Evolutionary conservation across 2,329 filamentous ascomycete species (phyloP), one percentile per base, ranked within the genome.

Genomic region (Hirsutella thompsonii): DNA sequence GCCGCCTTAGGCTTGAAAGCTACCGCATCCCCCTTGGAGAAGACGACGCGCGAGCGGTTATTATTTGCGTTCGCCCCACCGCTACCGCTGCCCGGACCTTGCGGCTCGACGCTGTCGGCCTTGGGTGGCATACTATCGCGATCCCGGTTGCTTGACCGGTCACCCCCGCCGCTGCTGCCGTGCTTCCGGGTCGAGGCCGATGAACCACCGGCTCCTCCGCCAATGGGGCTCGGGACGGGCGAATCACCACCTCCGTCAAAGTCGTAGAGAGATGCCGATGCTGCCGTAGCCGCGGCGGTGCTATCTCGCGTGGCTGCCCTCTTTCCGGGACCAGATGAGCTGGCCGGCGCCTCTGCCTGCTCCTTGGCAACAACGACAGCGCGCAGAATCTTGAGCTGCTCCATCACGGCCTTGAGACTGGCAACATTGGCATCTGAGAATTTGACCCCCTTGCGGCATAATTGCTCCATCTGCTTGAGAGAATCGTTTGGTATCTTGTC

Each of bases 11-110:
- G 72, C 50, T 76, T 77, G 60, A 81, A 82, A 0, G 77, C 78
- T 5, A 82, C 78, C 44, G 79, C 72, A 46, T 80, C 76, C n/a
- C 72, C 72, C 47, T 74, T 73, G 43, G 66, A 62, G 48, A 80
- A 81, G 13, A 68, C 62, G 21, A 79, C 65, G 54, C 76, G 77
- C 43, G 70, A 66, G 44, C 55, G 63, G 47, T 50, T 55, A 46
- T 55, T 62, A 46, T 50, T 55, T 45, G 46, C 52, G 4, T 47
- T 26, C 23, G 23, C 46, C 20, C 43, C 51, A 8, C 47, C 42
- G 2, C 26, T 39, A 8, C 47, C 42, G 2, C 26, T 39, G 0
- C 38, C 41, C 5, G 46, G 34, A n/a, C 36, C 46, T 13, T 40
- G 38, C 14, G 38, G 72, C 54, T 75, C 71, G 26, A 68, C 71